Percentiles rank a stretch among this genome's conserved stretches.
These are phyloP conservation scores for Salix arbutifolia DNA, from an alignment of 345 rosid species.

Conservation along the genomic window DNA sequence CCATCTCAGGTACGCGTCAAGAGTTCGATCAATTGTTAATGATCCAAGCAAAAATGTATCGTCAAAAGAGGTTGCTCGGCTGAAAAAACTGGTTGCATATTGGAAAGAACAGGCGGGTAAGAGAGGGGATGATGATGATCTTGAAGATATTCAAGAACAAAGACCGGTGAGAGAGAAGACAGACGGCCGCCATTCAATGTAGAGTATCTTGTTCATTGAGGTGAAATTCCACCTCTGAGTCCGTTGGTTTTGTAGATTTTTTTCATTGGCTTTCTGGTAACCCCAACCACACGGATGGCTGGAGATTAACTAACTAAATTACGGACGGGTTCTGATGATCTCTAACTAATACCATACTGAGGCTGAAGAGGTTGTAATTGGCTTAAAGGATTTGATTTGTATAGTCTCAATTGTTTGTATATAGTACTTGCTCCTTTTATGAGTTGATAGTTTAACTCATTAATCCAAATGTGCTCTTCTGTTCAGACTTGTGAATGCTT, in stretches of 20 bases:
- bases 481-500: background rate
- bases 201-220: slow-evolving; percentile 9
- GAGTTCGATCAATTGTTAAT: slow-evolving; percentile 83
- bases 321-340: background rate
- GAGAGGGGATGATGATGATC: slow-evolving; percentile 67
- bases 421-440: background rate
- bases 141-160: slow-evolving; percentile 78
- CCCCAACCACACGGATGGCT: background rate
- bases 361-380: slow-evolving; percentile 1
- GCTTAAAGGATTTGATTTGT: slow-evolving; percentile 10
- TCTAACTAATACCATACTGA: background rate
- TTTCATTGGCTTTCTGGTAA: background rate
- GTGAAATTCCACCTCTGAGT: background rate
- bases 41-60: slow-evolving; percentile 83
- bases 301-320: background rate
- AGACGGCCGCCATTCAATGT: slow-evolving; percentile 57
- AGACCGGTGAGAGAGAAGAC: slow-evolving; percentile 40
- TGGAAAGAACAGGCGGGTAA: slow-evolving; percentile 94
- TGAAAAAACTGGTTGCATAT: slow-evolving; percentile 74
- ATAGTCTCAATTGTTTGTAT: slow-evolving; percentile 6
- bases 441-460: background rate
- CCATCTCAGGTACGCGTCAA: slow-evolving; percentile 70
- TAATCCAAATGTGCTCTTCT: background rate
- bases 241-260: background rate
- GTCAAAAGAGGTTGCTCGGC: slow-evolving; percentile 77